Evolutionary conservation across 495 filamentous ascomycete genomes (phyloP).

Genomic region (Rostrohypoxylon terebratum): DNA sequence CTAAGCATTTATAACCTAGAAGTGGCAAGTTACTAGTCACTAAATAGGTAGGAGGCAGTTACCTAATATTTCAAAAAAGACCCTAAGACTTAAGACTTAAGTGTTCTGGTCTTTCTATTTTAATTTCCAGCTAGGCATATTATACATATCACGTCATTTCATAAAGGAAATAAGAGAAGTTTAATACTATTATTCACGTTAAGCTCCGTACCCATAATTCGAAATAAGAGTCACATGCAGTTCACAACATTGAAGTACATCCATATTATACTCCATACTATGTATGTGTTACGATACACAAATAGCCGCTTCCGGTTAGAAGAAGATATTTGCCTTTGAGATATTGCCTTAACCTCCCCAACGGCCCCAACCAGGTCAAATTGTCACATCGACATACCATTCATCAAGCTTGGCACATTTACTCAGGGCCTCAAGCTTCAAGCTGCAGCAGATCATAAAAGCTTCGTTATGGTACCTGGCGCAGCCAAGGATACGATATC

Average conservation of each 20-base stretch:
- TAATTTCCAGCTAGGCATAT: background rate
- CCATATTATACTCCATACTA: no score
- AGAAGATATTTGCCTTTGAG: background rate
- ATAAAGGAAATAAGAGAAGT: background rate
- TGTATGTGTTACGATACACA: background rate
- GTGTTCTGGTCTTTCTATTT: background rate
- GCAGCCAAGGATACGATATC: constrained; percentile 22
- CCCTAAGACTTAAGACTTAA: background rate
- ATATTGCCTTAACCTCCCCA: constrained; percentile 17
- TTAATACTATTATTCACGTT: background rate
- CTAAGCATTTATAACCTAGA: constrained; percentile 5
- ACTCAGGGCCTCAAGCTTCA: constrained; percentile 35
- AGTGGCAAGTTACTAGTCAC: background rate
- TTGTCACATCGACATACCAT: constrained; percentile 40
- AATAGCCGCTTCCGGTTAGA: constrained; percentile 29
- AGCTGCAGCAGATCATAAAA: constrained; percentile 42
- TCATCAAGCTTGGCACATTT: constrained; percentile 33
- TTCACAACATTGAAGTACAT: no score
- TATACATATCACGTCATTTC: background rate
- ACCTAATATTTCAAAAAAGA: constrained; percentile 6
- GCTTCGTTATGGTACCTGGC: constrained; percentile 40
- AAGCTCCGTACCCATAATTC: background rate
- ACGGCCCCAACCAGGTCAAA: constrained; percentile 30
- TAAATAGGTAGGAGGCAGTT: background rate
- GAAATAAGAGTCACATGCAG: background rate